Evolutionary conservation across 305 asterid genomes (phyloP), one percentile per base, ranked within the genome.

Genomic region (Solanum aculeatissimum): DNA sequence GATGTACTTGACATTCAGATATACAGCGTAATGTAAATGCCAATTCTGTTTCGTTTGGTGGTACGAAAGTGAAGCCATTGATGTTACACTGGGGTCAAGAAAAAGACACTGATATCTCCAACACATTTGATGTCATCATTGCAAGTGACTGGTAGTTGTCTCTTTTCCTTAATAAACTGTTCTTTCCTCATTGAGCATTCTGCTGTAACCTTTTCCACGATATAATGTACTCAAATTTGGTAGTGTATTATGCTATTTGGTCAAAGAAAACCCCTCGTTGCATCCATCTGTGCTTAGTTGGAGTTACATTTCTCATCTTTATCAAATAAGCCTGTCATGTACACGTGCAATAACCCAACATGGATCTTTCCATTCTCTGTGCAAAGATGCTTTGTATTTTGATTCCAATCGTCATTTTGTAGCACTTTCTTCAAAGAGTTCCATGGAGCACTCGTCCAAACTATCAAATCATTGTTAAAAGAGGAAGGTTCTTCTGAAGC

Each of bases 91-190:
- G 99, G 99, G 92, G 89, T 89, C 94, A 87, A 85, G 84, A 83
- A 42, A 88, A 85, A 47, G 84, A 81, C 69, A 16, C 88, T 35
- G 91, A 92, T 57, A 87, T 88, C 45, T 42, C 83, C n/a, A 91
- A 91, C 83, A 85, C 93, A 85, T 91, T 91, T 81, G 98, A 96
- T 81, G 66, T 93, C 86, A 87, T 96, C 83, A 92, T 96, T 71
- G 98, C 98, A 27, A 96, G 99, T 79, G 98, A 96, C 93, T 95
- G 99, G 99, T 96, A 92, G 93, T 83, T 88, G 38, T 83, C 81
- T 45, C 42, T 15, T 74, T 14, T 47, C 81, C 45, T 15, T 4
- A 23, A 40, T 72, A 2, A 32, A 27, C 49, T 54, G 23, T 18
- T 66, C 4, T 65, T 84, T 81, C 77, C 38, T 47, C 60, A 42